Conservation (phyloP, 2,329 filamentous ascomycete genomes). For the Massarina eburnea region DNA sequence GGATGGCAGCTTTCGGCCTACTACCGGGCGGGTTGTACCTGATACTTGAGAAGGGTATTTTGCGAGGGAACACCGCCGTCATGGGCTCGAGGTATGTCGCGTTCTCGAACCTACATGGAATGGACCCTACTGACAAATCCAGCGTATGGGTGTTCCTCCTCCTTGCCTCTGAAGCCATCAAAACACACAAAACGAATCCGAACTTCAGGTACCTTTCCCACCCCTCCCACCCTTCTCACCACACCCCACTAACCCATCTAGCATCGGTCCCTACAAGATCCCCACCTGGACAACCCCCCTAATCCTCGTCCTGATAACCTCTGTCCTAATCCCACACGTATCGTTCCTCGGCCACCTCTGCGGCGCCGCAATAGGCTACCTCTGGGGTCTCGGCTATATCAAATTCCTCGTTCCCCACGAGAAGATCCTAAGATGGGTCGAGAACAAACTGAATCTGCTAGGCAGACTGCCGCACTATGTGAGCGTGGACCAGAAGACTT, state of each 20-base stretch:
- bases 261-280: conserved; percentile 66
- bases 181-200: conserved; percentile 80
- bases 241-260: conserved; percentile 36
- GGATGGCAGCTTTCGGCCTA: conserved; percentile 43
- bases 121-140: conserved; percentile 4
- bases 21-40: conserved; percentile 83
- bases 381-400: conserved; percentile 85
- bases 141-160: conserved; percentile 94
- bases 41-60: conserved; percentile 71
- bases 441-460: conserved; percentile 83
- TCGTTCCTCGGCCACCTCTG: conserved; percentile 86
- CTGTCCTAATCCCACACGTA: conserved; percentile 75
- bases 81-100: conserved; percentile 76
- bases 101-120: rapidly evolving
- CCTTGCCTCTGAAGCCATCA: conserved; percentile 80
- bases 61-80: conserved; percentile 71
- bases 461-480: conserved; percentile 87
- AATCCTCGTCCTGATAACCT: conserved; percentile 71
- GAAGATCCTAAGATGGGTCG: conserved; percentile 82
- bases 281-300: conserved; percentile 92
- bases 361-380: conserved; percentile 80
- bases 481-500: conserved; percentile 93
- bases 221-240: conserved; percentile 21
- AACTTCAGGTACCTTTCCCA: conserved; percentile 59
- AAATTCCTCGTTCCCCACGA: conserved; percentile 89